Evolutionary conservation across 108 stramenopile species (phyloP).

Genomic region (Skeletonema grethae): DNA sequence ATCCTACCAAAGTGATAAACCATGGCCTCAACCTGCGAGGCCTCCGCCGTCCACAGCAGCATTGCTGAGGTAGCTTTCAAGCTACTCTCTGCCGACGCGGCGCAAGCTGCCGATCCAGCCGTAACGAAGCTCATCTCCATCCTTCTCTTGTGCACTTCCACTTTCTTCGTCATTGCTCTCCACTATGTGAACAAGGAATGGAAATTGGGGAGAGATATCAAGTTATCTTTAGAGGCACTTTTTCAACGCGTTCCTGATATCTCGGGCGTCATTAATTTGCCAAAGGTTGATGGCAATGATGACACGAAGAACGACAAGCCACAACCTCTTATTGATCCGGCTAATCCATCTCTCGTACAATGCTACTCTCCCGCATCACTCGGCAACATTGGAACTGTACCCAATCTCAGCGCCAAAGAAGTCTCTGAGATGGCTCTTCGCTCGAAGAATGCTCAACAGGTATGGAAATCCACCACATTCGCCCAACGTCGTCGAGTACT

Average conservation of each 20-base stretch:
- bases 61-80: conserved; percentile 20
- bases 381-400: conserved; percentile 78
- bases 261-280: conserved; percentile 5
- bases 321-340: conserved; percentile 47
- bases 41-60: conserved; percentile 15
- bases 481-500: conserved; percentile 88
- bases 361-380: conserved; percentile 94
- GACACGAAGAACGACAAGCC: conserved; percentile 1
- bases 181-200: conserved; percentile 39
- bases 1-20: background rate
- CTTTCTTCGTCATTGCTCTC: conserved; percentile 19
- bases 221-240: conserved; percentile 36
- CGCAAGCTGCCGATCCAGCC: background rate
- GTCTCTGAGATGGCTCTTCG: conserved; percentile 75
- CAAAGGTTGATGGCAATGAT: background rate
- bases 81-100: conserved; percentile 7
- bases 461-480: conserved; percentile 91
- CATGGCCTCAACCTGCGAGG: conserved; percentile 6
- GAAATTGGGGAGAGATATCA: conserved; percentile 39
- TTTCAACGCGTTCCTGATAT: conserved; percentile 41
- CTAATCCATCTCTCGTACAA: conserved; percentile 67
- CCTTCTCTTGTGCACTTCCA: conserved; percentile 12
- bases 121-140: conserved; percentile 25
- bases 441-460: conserved; percentile 85
- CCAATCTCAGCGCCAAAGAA: conserved; percentile 76